Percentiles rank a stretch among this genome's conserved stretches.
These are phyloP conservation scores for Hypericum androsaemum DNA, from an alignment of 345 rosid species.

Conservation along the genomic window DNA sequence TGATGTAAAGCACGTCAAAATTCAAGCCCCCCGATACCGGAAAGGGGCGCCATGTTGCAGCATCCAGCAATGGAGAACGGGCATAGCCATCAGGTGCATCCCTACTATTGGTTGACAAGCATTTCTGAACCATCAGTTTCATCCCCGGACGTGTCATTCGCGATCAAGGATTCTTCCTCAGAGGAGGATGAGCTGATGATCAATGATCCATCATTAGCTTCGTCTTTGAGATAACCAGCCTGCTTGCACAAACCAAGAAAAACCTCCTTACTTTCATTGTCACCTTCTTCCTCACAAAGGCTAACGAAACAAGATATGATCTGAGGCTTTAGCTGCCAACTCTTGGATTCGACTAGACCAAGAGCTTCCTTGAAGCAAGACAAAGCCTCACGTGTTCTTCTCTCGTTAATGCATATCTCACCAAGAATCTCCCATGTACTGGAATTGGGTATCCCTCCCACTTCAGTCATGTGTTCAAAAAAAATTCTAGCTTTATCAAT, in stretches of 20 bases:
- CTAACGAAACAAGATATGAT: constrained; percentile 38
- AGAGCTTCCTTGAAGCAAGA: constrained; percentile 61
- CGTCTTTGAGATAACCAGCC: constrained; percentile 43
- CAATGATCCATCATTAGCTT: constrained; percentile 41
- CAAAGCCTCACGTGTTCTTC: constrained; percentile 44
- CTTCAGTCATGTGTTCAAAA: constrained; percentile 51
- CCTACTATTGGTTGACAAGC: constrained; percentile 39
- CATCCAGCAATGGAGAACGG: too few relatives aligned
- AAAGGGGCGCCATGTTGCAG: too few relatives aligned
- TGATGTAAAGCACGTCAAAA: too few relatives aligned
- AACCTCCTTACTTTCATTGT: constrained; percentile 39
- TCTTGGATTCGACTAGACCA: constrained; percentile 35
- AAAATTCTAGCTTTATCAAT: constrained; percentile 48
- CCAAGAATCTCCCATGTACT: constrained; percentile 84
- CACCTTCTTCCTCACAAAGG: constrained; percentile 58
- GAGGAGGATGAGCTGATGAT: constrained; percentile 29
- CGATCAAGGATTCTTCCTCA: constrained; percentile 4
- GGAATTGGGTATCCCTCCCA: constrained; percentile 71
- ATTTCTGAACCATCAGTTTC: constrained; percentile 21
- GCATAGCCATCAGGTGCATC: constrained; percentile 19
- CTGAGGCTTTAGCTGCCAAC: constrained; percentile 67
- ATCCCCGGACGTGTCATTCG: constrained; percentile 6
- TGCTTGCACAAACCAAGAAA: constrained; percentile 41
- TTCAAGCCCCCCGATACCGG: too few relatives aligned
- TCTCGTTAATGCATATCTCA: constrained; percentile 50